Base-by-base conservation (phyloP, 805 yeast genomes). In the Priceomyces carsonii region DNA sequence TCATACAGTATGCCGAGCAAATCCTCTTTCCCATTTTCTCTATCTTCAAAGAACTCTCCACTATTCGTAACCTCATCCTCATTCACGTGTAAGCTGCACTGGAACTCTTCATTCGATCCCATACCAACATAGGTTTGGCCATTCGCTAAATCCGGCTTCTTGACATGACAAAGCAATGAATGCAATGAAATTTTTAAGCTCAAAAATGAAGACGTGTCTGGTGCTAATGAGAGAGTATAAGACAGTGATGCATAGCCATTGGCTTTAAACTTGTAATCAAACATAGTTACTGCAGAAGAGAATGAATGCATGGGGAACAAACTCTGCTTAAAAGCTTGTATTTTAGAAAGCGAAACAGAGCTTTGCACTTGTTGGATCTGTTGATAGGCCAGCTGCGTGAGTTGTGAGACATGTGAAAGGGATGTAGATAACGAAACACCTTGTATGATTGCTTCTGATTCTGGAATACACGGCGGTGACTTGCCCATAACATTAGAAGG, bases 21-120 rank as follows among this genome's bases (percentile, higher is more conserved):
- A 22, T 47, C 40, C 4, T 39, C 37, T 16, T 51, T 53, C 2
- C 37, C 39, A 1, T 42, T 40, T 14, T 40, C 47, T 8, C 42
- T 38, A 22, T 61, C 69, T 37, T 61, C 68, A 18, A 45, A 47
- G 23, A 57, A 46, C 17, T 55, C 66, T 4, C 62, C 65, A 0
- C 59, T 63, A 13, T 45, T 54, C 6, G 59, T 33, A 6, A 66
- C 61, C 38, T 62, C 70, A 27, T 61, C 66, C 27, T 66, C 70
- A 39, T 68, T 68, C 14, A 67, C 59, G 20, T 42, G 50, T 29
- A 68, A 50, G 30, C 57, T 56, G 42, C 67, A 66, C 52, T 64
- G 69, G 44, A 68, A 68, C 17, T 66, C 71, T 20, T 67, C 73
- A 33, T 63, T 67, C 8, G 66, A 53, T 5, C 60, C 46, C 45